Percentiles rank a stretch among this genome's conserved stretches.
Conservation (phyloP, 768 basidiomycete genomes). For the Leccinum rimulosum region DNA sequence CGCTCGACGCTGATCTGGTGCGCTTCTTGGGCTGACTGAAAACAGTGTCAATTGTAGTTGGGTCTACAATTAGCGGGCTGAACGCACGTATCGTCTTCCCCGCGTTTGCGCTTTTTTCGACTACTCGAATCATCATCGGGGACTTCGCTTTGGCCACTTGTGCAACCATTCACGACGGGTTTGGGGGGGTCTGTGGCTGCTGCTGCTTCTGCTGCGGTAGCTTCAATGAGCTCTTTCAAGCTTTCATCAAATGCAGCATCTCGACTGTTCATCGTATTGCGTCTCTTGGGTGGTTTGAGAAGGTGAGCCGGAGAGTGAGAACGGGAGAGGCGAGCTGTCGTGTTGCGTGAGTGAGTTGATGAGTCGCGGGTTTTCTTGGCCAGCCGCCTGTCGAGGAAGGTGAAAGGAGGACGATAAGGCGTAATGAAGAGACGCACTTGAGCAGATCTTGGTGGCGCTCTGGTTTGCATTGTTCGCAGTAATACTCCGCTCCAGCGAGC, state of each 20-base stretch:
- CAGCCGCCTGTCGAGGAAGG: slow-evolving; percentile 48
- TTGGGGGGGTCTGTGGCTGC: slow-evolving; percentile 44
- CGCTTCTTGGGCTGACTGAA: slow-evolving; percentile 61
- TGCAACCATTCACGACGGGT: slow-evolving; percentile 35
- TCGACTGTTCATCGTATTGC: slow-evolving; percentile 97
- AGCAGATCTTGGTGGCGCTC: slow-evolving; percentile 80
- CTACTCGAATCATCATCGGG: slow-evolving; percentile 51
- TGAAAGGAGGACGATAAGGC: slow-evolving; percentile 18
- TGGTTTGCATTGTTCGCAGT: slow-evolving; percentile 91
- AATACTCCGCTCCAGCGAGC: slow-evolving; percentile 82
- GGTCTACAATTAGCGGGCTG: neutral
- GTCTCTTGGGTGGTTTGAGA: slow-evolving; percentile 75
- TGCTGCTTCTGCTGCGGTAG: slow-evolving; percentile 69
- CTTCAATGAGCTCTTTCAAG: slow-evolving; percentile 71
- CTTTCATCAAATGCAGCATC: slow-evolving; percentile 94
- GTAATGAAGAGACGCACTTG: slow-evolving; percentile 51
- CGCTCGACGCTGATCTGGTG: slow-evolving; percentile 70
- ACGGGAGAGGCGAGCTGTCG: slow-evolving; percentile 62
- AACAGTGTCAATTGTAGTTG: slow-evolving; percentile 10
- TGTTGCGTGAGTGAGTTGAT: slow-evolving; percentile 61
- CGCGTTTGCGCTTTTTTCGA: slow-evolving; percentile 73
- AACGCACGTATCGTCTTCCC: slow-evolving; percentile 69
- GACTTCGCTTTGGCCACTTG: slow-evolving; percentile 38
- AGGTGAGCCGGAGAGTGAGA: slow-evolving; percentile 66
- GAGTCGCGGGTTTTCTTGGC: slow-evolving; percentile 62